These are phyloP conservation scores for Solanum gracilifrons DNA, from an alignment of 257 asterid genomes.

Conservation along the genomic window DNA sequence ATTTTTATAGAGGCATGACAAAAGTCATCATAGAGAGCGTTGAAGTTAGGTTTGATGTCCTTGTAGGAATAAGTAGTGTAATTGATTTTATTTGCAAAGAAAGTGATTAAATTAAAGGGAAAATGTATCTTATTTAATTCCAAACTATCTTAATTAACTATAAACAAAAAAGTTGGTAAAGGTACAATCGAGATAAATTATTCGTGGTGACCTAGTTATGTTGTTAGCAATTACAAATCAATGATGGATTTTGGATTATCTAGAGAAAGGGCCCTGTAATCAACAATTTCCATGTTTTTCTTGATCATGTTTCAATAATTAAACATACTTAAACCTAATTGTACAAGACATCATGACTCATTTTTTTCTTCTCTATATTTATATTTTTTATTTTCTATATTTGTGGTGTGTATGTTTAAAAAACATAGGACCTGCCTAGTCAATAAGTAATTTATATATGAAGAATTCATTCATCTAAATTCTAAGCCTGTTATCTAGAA, in stretches of 20 bases:
- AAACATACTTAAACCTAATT: neutral
- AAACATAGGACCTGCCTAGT: neutral
- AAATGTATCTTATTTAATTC: neutral
- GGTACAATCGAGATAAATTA: neutral
- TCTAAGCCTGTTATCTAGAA: neutral
- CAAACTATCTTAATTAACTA: neutral
- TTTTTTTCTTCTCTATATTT: neutral
- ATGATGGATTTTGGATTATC: neutral
- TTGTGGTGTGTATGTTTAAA: neutral
- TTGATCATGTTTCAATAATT: neutral
- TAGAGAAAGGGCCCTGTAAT: neutral
- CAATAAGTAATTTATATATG: neutral
- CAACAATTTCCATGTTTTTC: neutral
- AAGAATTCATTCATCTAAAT: neutral
- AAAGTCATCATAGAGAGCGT: neutral
- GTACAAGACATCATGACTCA: neutral
- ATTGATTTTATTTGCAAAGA: neutral
- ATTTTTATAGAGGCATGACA: neutral
- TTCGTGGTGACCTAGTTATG: neutral
- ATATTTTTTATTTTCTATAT: neutral
- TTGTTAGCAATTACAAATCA: neutral
- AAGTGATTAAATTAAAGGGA: neutral
- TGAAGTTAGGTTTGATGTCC: slow-evolving; percentile 10
- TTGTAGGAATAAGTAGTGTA: neutral
- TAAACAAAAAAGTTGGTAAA: neutral